A percentile compares a stretch with the other conserved stretches of the same genome.
Conservation (phyloP, 2,329 filamentous ascomycete species). For the Ustulina deusta region DNA sequence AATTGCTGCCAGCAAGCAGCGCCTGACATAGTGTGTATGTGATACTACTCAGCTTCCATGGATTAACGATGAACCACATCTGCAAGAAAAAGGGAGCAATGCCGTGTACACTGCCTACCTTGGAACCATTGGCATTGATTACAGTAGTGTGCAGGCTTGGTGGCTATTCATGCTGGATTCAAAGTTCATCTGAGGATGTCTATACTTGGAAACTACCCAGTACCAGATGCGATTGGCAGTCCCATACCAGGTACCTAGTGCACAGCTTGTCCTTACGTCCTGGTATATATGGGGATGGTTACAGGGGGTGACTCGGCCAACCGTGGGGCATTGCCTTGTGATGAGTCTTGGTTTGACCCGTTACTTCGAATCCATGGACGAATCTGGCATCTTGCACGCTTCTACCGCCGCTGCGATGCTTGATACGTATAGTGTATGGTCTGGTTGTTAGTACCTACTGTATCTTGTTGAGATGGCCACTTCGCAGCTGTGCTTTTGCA, state of each 20-base stretch:
- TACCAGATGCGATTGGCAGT: conserved; percentile 3
- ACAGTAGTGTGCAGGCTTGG: background rate
- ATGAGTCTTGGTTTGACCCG: conserved; percentile 26
- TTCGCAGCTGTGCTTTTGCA: conserved; percentile 11
- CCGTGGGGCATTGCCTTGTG: conserved; percentile 30
- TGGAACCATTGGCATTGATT: conserved; percentile 10
- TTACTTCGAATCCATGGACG: conserved; percentile 25
- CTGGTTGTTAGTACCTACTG: conserved; percentile 13
- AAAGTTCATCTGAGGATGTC: conserved; percentile 14
- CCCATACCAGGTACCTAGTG: background rate
- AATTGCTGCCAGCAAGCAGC: conserved; percentile 17
- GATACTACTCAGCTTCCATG: conserved; percentile 27
- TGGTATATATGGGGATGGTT: conserved; percentile 9
- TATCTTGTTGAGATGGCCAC: conserved; percentile 13
- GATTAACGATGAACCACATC: conserved; percentile 19
- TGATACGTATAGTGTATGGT: conserved; percentile 9
- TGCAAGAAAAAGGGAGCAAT: conserved; percentile 19
- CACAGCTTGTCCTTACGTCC: background rate
- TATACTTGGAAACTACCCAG: too few relatives aligned
- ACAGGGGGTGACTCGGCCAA: conserved; percentile 29
- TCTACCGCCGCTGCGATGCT: conserved; percentile 23
- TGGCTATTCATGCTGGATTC: conserved; percentile 13
- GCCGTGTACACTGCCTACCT: background rate
- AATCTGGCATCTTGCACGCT: conserved; percentile 29
- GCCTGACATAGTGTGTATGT: conserved; percentile 17